phyloP scores from a whole-genome alignment of 1,284 basidiomycete genomes.

The Crucibulum parvulum region DNA sequence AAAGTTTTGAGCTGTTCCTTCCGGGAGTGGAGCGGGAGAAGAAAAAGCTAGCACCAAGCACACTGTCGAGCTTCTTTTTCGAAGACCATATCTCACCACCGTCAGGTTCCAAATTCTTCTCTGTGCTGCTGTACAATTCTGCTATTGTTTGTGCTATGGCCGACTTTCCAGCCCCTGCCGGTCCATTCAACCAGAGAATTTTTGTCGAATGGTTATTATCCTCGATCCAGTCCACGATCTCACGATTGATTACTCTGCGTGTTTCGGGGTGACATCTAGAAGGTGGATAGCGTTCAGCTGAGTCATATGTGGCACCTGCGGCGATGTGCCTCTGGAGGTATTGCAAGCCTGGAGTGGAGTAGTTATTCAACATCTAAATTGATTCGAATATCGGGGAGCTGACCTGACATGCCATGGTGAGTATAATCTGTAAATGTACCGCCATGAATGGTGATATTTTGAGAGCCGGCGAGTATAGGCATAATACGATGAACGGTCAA shows the following conservation, averaged over 20 bases:
- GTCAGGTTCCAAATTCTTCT: no score
- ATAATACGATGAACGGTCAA: no score
- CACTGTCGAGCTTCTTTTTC: not conserved
- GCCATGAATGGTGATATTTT: not conserved
- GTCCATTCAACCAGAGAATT: no score
- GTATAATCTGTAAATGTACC: not conserved
- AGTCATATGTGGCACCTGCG: not conserved
- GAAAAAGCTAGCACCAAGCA: conserved; percentile 23
- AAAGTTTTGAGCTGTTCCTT: not conserved
- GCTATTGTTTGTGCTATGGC: conserved; percentile 21
- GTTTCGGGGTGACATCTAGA: not conserved
- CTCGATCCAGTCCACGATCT: not conserved
- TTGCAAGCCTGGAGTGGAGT: not conserved
- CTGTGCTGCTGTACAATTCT: conserved; percentile 4
- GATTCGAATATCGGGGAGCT: not conserved
- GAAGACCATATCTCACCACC: no score
- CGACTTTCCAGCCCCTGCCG: conserved; percentile 15
- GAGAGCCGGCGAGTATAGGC: not conserved
- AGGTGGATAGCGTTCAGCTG: not conserved
- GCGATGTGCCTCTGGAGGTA: not conserved
- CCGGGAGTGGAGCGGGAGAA: conserved; percentile 11
- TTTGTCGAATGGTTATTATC: not conserved
- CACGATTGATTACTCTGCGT: not conserved
- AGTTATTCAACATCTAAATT: not conserved
- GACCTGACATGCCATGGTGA: not conserved